Conservation (phyloP, 2,329 filamentous ascomycete species). For the Paecilomyces variotii region DNA sequence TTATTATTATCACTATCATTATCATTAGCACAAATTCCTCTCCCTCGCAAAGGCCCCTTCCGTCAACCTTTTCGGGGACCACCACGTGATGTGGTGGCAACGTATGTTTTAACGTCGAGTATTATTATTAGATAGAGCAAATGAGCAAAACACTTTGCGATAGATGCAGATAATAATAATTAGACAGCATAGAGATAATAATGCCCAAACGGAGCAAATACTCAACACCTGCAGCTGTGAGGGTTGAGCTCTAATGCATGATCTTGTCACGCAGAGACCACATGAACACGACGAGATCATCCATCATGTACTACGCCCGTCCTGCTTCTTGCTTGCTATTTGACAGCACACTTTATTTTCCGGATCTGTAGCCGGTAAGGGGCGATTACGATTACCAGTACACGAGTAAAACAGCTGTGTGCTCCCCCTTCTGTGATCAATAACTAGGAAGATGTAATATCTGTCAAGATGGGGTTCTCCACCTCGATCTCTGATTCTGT, state of each 20-base stretch:
- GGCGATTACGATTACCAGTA: neutral
- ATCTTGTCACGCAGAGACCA: neutral
- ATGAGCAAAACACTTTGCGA: neutral
- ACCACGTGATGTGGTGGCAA: neutral
- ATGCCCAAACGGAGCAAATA: no score
- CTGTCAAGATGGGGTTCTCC: neutral
- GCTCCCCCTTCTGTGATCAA: neutral
- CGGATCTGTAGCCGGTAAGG: neutral
- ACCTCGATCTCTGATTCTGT: neutral
- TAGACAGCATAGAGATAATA: no score
- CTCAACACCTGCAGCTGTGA: no score
- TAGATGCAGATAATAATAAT: no score
- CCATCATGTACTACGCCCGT: neutral
- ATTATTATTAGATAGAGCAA: neutral
- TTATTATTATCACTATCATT: no score
- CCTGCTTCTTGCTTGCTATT: neutral
- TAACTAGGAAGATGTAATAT: neutral
- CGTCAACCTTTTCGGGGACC: neutral
- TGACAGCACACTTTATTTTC: neutral
- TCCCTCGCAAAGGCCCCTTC: neutral
- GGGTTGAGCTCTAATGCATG: no score
- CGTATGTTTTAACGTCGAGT: neutral
- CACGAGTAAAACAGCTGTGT: neutral
- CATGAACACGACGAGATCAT: neutral
- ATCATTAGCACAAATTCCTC: neutral